Base-by-base conservation (phyloP, 805 yeast species). In the Blastobotrys chiropterorum region DNA sequence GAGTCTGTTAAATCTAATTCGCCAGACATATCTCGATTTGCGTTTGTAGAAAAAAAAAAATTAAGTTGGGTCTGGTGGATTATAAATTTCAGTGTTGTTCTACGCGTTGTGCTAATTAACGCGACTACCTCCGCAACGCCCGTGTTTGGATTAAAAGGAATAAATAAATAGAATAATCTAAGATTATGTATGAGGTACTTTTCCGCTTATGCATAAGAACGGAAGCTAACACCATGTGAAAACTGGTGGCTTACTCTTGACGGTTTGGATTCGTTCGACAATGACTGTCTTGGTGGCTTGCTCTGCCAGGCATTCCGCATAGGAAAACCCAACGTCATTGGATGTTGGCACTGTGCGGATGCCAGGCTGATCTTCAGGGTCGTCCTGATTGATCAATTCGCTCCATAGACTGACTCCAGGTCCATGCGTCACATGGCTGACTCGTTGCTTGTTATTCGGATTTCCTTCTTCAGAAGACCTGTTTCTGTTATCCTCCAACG, bases 191-290 rank as follows among this genome's bases (percentile, higher is more conserved):
- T 26, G 34, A 5, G 11, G 34, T 26, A 6, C 11, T 38, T n/a
- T 14, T 41, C n/a, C 11, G n/a, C n/a, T n/a, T n/a, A n/a, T n/a
- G n/a, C n/a, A n/a, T n/a, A n/a, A n/a, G n/a, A n/a, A n/a, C n/a
- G n/a, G n/a, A n/a, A n/a, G n/a, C 57, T 54, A 81, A 59, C 87
- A 83, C 80, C 87, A 83, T 1, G 87, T 81, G 55, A 83, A 82
- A 1, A 83, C 79, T 0, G 89, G 87, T 0, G 84, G 81, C 54
- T 72, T 77, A 2, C 77, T 69, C 5, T 72, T 70, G 2, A 77
- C 83, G 14, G 77, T 73, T 58, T 80, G 81, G 22, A 83, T 60
- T 48, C 86, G 66, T 63, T 83, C 89, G 3, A 82, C 77, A 2
- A 83, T 74, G 2, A 81, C 86, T 42, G 66, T 70, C 57, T 75